Percentiles rank a stretch among this genome's conserved stretches.
phyloP scores from a whole-genome alignment of 805 yeast species.

The Metschnikowia corniflorae region DNA sequence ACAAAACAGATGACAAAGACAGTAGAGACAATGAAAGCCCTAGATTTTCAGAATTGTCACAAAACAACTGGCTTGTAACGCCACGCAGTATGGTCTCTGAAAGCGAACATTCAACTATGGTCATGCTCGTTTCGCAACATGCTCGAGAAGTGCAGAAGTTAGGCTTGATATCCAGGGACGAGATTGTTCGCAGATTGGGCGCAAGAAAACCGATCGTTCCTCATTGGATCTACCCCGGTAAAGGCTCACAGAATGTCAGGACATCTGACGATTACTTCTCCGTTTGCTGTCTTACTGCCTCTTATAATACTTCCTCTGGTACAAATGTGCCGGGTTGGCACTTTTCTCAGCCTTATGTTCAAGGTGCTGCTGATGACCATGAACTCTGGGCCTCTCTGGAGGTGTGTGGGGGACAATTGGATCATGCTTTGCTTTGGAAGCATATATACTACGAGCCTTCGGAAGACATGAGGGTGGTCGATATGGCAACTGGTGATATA shows the following conservation, averaged over 20 bases:
- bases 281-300: constrained; percentile 17
- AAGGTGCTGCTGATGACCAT: constrained; percentile 95
- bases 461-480: constrained; percentile 18
- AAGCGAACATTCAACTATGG: constrained; percentile 56
- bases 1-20: no score
- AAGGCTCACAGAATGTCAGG: constrained; percentile 1
- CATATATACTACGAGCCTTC: constrained; percentile 14
- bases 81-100: constrained; percentile 54
- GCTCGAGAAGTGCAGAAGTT: constrained; percentile 41
- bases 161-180: constrained; percentile 34
- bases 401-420: constrained; percentile 44
- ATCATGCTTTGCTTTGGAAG: constrained; percentile 57
- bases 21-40: background rate
- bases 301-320: constrained; percentile 7
- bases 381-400: constrained; percentile 63
- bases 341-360: constrained; percentile 52
- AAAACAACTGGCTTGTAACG: constrained; percentile 38
- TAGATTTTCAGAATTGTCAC: background rate
- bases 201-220: constrained; percentile 54
- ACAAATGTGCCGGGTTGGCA: constrained; percentile 11
- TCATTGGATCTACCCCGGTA: constrained; percentile 64
- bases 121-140: constrained; percentile 44
- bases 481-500: constrained; percentile 21
- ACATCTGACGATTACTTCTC: constrained; percentile 6
- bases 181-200: constrained; percentile 28